Conservation (phyloP, 768 basidiomycete species). For the Calocybe indica region DNA sequence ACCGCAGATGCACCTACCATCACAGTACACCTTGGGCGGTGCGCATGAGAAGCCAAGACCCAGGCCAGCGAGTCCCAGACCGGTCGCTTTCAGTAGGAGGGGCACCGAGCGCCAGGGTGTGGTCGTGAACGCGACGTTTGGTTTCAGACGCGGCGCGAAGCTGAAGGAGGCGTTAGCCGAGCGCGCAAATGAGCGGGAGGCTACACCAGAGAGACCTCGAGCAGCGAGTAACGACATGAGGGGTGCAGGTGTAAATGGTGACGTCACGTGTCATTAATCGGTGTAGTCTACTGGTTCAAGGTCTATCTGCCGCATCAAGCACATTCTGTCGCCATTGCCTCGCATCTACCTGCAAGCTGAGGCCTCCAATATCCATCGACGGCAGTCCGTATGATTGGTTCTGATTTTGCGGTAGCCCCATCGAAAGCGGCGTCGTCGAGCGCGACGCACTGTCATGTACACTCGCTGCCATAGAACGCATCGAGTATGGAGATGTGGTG, state of each 20-base stretch:
- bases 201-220: too few species aligned
- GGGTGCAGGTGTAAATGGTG: too few species aligned
- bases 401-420: too few species aligned
- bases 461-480: constrained; percentile 11
- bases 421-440: not conserved
- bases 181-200: too few species aligned
- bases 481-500: not conserved
- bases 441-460: not conserved
- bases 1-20: constrained; percentile 31
- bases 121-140: too few species aligned
- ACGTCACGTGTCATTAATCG: too few species aligned
- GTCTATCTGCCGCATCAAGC: constrained; percentile 2
- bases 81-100: constrained; percentile 22
- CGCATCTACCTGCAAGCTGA: constrained; percentile 1
- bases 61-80: constrained; percentile 25
- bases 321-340: constrained; percentile 6
- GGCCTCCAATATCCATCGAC: not conserved
- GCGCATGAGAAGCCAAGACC: constrained; percentile 39
- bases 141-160: too few species aligned
- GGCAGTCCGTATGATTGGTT: not conserved
- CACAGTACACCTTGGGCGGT: constrained; percentile 40
- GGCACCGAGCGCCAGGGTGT: constrained; percentile 3
- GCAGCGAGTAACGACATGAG: too few species aligned
- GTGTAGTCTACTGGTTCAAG: too few species aligned
- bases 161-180: too few species aligned